Conservation (phyloP, 352 stramenopile species). For the Phytophthora boehmeriae region DNA sequence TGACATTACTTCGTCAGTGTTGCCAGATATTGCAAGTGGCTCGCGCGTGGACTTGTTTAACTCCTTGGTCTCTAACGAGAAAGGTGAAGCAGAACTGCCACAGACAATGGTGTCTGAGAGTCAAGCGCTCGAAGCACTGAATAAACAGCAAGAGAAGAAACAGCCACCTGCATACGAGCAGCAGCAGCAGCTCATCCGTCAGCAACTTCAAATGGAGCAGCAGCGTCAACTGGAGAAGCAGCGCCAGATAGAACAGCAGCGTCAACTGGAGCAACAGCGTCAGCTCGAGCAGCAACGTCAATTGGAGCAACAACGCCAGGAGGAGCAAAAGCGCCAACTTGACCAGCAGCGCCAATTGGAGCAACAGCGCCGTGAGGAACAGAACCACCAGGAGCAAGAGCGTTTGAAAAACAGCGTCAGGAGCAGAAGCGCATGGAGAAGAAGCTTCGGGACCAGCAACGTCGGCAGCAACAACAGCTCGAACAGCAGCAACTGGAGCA, state of each 20-base stretch:
- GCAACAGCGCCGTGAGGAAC: slow-evolving; percentile 11
- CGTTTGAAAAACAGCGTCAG: slow-evolving; percentile 22
- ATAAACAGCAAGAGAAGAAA: slow-evolving; percentile 34
- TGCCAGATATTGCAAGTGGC: slow-evolving; percentile 32
- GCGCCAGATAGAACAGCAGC: slow-evolving; percentile 22
- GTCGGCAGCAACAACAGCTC: slow-evolving; percentile 12
- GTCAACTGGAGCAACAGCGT: slow-evolving; percentile 27
- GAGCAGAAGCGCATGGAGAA: slow-evolving; percentile 41
- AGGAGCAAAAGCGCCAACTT: slow-evolving; percentile 33
- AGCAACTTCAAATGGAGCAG: slow-evolving; percentile 16
- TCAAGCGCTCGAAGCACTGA: slow-evolving; percentile 50
- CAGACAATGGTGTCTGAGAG: slow-evolving; percentile 10
- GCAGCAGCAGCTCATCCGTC: slow-evolving; percentile 4
- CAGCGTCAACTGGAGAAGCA: slow-evolving; percentile 19
- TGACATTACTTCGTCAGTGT: slow-evolving; percentile 42
- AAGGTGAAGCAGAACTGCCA: slow-evolving; percentile 5
- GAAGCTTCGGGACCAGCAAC: slow-evolving; percentile 27
- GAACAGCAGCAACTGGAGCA: slow-evolving; percentile 34
- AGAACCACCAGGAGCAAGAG: slow-evolving; percentile 22
- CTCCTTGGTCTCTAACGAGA: slow-evolving; percentile 18
- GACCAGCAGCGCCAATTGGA: slow-evolving; percentile 38
- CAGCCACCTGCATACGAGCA: slow-evolving; percentile 14
- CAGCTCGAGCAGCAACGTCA: slow-evolving; percentile 25
- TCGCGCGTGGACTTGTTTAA: slow-evolving; percentile 24
- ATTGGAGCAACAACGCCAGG: slow-evolving; percentile 32